Evolutionary conservation across 108 stramenopile species (phyloP).

Genomic region (Fistulifera pelliculosa): DNA sequence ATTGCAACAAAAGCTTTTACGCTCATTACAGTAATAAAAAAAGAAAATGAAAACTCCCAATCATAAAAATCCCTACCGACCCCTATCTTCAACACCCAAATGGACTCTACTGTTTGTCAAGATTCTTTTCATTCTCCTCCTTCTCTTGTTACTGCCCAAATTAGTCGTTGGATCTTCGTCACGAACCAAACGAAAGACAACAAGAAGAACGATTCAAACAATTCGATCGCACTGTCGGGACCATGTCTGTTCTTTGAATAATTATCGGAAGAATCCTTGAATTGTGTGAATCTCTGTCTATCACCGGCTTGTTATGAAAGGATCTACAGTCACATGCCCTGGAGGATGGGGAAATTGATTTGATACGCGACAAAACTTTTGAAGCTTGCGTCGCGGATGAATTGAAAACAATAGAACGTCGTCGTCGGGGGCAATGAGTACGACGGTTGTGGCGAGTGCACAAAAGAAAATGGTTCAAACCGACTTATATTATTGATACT

Average conservation of each 20-base stretch:
- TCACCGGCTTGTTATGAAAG: slow-evolving; percentile 21
- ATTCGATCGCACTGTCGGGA: neutral
- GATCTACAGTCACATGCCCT: slow-evolving; percentile 16
- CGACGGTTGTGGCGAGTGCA: no score
- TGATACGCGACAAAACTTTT: slow-evolving; percentile 11
- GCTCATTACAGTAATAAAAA: no score
- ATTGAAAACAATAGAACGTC: slow-evolving; percentile 2
- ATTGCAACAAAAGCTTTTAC: no score
- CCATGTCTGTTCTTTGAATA: neutral
- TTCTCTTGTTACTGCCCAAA: neutral
- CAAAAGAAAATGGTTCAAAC: no score
- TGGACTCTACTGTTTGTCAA: neutral
- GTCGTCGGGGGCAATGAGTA: no score
- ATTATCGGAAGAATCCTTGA: slow-evolving; percentile 56
- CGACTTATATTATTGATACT: no score
- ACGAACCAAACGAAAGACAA: neutral
- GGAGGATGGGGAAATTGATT: slow-evolving; percentile 29
- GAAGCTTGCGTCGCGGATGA: slow-evolving; percentile 15
- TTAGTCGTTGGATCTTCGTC: neutral
- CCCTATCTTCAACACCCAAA: neutral
- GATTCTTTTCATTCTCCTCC: neutral
- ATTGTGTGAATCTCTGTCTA: slow-evolving; percentile 19
- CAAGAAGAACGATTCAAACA: neutral
- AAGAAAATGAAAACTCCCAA: no score
- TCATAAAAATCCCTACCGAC: no score